Base-by-base conservation (phyloP, 441 rosid genomes). In the Raphanus hybrid region DNA sequence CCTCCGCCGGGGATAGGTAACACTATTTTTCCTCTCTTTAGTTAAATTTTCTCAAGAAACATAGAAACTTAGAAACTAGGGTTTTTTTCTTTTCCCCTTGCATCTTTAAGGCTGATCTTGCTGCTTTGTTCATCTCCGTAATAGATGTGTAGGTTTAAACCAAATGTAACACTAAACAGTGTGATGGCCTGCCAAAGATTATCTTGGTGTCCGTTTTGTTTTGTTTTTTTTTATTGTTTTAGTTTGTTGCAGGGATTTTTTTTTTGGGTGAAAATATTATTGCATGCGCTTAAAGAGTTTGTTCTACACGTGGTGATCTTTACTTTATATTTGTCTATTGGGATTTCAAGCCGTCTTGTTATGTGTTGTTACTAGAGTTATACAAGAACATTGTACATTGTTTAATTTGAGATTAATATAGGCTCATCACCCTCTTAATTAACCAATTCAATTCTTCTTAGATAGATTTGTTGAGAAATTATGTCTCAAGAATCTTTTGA, bases 1-100 rank as follows among this genome's bases (percentile, higher is more conserved):
- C 83, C 29, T 77, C 81, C 61, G 71, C 55, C 3, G 81, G 81
- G 0, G 76, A 77, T 1, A 70, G 80, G 80, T 77, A 77, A 16
- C 73, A 62, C 43, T 69, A 16, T 54, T 16, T 14, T 50, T 50
- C 57, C 39, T 35, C 8, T 52, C 20, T 50, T 50, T 7, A 4
- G 3, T 65, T 16, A 20, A 7, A 9, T 18, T 6, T 54, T 41
- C n/a, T 39, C 12, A 20, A 26, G 26, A 20, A 39, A 55, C 20
- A 29, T n/a, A 67, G 52, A 64, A 11, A 3, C 11, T 23, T 29
- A 12, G 11, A 32, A 55, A 41, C 50, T 67, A 67, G 73, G 78
- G 60, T 58, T 74, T 66, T 4, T 74, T 74, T 66, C 6, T 66
- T 66, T 57, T 8, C 8, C 7, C 0, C 48, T 41, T 41, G 48